phyloP scores from a whole-genome alignment of 306 rosid genomes.

The Cicer judaicum region DNA sequence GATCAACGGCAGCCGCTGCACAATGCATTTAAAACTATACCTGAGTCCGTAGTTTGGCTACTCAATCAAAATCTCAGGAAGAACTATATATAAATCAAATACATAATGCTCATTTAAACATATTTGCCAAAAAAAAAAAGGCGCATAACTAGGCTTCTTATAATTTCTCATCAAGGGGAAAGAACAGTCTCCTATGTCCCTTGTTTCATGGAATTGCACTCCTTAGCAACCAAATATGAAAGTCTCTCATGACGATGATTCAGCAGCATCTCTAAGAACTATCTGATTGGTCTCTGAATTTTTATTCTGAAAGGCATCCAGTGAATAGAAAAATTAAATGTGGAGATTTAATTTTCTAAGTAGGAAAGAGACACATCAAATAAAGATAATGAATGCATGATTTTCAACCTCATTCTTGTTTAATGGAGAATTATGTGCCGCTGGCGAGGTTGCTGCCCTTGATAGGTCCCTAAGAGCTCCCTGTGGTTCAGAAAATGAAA shows the following conservation, averaged over 20 bases:
- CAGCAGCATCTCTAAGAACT: slow-evolving; percentile 42
- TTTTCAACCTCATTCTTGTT: slow-evolving; percentile 57
- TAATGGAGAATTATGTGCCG: slow-evolving; percentile 53
- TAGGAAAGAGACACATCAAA: not conserved
- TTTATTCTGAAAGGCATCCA: slow-evolving; percentile 48
- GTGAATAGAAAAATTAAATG: slow-evolving; percentile 27
- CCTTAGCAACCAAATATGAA: not conserved
- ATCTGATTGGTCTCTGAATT: slow-evolving; percentile 50
- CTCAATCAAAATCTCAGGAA: slow-evolving; percentile 34
- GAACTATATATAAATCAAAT: slow-evolving; percentile 33
- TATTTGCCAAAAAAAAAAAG: slow-evolving; percentile 18
- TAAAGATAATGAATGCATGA: slow-evolving; percentile 1
- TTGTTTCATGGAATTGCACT: slow-evolving; percentile 35
- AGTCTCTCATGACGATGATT: slow-evolving; percentile 32
- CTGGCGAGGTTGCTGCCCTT: slow-evolving; percentile 56
- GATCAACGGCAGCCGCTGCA: not conserved
- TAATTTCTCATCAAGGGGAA: slow-evolving; percentile 35
- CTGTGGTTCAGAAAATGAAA: slow-evolving; percentile 46
- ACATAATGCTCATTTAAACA: slow-evolving; percentile 39
- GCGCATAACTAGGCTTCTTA: not conserved
- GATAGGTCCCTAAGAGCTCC: slow-evolving; percentile 76
- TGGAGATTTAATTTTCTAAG: not conserved
- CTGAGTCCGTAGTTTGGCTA: slow-evolving; percentile 6
- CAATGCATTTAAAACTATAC: not conserved
- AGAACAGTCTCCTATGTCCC: slow-evolving; percentile 34